Conservation (phyloP, 2,329 filamentous ascomycete species). For the Plectosphaerella plurivora region DNA sequence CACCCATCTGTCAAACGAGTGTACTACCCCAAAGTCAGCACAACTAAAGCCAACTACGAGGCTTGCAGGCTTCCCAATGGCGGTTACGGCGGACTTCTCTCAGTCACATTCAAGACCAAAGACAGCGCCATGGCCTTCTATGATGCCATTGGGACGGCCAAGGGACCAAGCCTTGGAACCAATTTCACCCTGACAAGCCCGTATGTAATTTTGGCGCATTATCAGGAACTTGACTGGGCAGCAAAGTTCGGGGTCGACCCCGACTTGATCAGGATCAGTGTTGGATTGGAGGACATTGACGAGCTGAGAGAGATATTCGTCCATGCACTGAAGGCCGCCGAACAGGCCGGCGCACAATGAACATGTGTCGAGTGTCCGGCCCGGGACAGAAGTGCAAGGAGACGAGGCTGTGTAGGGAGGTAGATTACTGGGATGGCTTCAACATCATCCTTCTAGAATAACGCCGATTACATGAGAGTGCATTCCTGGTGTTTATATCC, state of each 20-base stretch:
- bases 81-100: constrained; percentile 87
- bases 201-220: constrained; percentile 90
- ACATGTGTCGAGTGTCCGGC: too few species aligned
- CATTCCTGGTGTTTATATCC: constrained; percentile 58
- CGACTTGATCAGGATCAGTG: constrained; percentile 78
- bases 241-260: constrained; percentile 75
- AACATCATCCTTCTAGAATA: too few species aligned
- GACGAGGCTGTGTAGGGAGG: too few species aligned
- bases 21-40: constrained; percentile 80
- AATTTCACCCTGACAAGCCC: constrained; percentile 94
- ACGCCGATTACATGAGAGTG: constrained; percentile 48
- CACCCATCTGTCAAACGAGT: constrained; percentile 67
- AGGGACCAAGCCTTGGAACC: constrained; percentile 91
- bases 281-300: constrained; percentile 77
- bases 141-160: constrained; percentile 80
- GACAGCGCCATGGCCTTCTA: constrained; percentile 76
- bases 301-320: constrained; percentile 62
- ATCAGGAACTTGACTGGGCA: constrained; percentile 88
- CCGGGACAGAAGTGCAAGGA: too few species aligned
- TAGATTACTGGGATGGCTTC: too few species aligned
- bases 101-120: constrained; percentile 70
- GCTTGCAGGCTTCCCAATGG: constrained; percentile 66
- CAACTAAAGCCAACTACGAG: constrained; percentile 71
- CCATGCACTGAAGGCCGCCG: constrained; percentile 62
- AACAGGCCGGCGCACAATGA: constrained; percentile 9